phyloP scores from a whole-genome alignment of 2,329 filamentous ascomycete species.

The Monosporascus sp. region DNA sequence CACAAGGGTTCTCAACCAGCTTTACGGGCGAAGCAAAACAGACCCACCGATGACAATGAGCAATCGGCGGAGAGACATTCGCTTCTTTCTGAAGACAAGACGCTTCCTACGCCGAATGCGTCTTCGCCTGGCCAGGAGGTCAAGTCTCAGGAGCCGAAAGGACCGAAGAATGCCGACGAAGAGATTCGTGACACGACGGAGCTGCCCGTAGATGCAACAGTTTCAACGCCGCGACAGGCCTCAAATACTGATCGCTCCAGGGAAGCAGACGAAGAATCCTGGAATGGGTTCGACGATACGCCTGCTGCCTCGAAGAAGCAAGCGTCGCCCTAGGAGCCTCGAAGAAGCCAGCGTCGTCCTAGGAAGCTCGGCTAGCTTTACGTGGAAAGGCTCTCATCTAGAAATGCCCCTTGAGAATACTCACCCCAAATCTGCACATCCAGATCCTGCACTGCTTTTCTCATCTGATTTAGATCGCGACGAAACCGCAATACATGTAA shows the following conservation, averaged over 20 bases:
- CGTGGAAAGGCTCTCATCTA: too few species aligned
- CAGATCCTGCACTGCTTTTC: too few species aligned
- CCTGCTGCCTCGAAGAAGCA: conserved; percentile 2
- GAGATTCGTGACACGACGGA: background rate
- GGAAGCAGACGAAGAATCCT: conserved; percentile 27
- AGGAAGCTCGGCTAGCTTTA: too few species aligned
- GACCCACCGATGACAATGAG: background rate
- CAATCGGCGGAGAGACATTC: background rate
- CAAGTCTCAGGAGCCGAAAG: conserved; percentile 1
- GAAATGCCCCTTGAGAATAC: too few species aligned
- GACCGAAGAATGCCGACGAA: background rate
- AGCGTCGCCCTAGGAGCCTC: too few species aligned
- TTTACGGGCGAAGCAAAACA: conserved; percentile 10
- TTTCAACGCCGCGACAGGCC: conserved; percentile 7
- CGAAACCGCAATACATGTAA: too few species aligned
- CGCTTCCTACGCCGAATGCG: conserved; percentile 5
- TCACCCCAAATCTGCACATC: too few species aligned
- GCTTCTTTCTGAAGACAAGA: background rate
- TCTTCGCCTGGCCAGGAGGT: conserved; percentile 5
- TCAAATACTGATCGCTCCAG: conserved; percentile 4
- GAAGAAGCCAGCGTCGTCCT: background rate
- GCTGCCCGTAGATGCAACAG: background rate
- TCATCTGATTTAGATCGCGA: too few species aligned
- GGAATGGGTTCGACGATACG: conserved; percentile 35
- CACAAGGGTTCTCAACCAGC: conserved; percentile 5